Evolutionary conservation across 2,329 filamentous ascomycete genomes (phyloP).

Genomic region (Talaromyces marneffei): DNA sequence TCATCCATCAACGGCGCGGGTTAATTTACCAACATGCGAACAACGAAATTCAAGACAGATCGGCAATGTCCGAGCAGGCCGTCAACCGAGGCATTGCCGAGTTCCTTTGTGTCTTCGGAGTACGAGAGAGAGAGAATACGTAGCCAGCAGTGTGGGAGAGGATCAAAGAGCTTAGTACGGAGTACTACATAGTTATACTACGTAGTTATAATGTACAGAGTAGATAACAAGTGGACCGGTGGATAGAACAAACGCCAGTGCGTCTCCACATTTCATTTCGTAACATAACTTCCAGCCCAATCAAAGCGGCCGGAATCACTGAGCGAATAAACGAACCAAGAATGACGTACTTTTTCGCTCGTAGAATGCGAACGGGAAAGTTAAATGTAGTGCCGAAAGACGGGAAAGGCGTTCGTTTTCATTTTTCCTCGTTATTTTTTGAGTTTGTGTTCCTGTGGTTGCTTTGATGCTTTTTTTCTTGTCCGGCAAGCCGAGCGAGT

Average conservation of each 20-base stretch:
- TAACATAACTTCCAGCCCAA: background rate
- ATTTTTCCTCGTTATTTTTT: no score
- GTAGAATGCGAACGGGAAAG: background rate
- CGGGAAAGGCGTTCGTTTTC: no score
- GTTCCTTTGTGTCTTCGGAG: background rate
- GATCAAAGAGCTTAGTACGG: no score
- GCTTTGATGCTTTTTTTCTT: no score
- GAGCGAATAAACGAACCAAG: background rate
- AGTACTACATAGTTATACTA: no score
- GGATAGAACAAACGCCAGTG: background rate
- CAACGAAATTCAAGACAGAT: background rate
- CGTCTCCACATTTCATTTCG: background rate
- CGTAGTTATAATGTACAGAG: background rate
- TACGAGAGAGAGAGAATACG: no score
- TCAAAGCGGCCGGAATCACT: background rate
- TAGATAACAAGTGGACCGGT: background rate
- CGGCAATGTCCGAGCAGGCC: background rate
- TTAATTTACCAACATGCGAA: background rate
- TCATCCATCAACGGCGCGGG: background rate
- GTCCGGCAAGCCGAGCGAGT: conserved; percentile 1
- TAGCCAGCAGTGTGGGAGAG: no score
- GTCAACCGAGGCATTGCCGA: background rate
- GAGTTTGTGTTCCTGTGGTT: background rate
- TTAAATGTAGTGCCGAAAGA: background rate
- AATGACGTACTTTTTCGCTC: background rate